These are phyloP conservation scores for Garcia nutans DNA, from an alignment of 345 rosid genomes.

Conservation along the genomic window DNA sequence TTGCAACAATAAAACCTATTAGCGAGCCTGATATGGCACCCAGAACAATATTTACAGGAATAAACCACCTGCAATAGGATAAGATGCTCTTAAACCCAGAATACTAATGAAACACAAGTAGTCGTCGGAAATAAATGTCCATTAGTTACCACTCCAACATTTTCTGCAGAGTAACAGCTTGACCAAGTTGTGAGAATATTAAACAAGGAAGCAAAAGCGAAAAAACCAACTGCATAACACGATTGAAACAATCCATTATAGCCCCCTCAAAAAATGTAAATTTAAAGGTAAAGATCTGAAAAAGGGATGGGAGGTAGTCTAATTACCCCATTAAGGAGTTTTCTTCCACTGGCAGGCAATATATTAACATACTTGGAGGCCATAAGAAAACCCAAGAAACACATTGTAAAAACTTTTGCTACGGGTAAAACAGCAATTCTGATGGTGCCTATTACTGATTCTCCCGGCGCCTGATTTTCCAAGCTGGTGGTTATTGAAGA, in stretches of 20 bases:
- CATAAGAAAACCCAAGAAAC: constrained; percentile 94
- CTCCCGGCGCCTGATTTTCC: constrained; percentile 44
- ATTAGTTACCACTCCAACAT: constrained; percentile 73
- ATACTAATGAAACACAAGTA: not conserved
- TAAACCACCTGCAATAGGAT: constrained; percentile 81
- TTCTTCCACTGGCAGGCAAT: constrained; percentile 89
- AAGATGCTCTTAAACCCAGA: not conserved
- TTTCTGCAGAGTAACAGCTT: constrained; percentile 78
- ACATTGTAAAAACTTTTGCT: constrained; percentile 93
- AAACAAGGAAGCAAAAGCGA: constrained; percentile 95
- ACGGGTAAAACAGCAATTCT: constrained; percentile 92
- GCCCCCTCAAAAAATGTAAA: not conserved
- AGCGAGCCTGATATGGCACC: constrained; percentile 69
- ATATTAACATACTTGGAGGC: constrained; percentile 93
- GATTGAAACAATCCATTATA: not conserved
- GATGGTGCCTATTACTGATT: constrained; percentile 58
- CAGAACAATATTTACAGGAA: constrained; percentile 84
- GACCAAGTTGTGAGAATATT: constrained; percentile 96
- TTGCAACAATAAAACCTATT: constrained; percentile 68
- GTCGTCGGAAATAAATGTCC: not conserved
- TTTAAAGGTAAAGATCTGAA: too few species aligned
- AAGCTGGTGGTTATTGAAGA: constrained; percentile 23
- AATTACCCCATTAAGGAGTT: constrained; percentile 84
- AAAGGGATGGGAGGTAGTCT: not conserved
- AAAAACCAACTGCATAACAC: constrained; percentile 72